Evolutionary conservation across 1,284 basidiomycete genomes (phyloP), one percentile per base, ranked within the genome.

Genomic region (Lignosus rhinocerotis): DNA sequence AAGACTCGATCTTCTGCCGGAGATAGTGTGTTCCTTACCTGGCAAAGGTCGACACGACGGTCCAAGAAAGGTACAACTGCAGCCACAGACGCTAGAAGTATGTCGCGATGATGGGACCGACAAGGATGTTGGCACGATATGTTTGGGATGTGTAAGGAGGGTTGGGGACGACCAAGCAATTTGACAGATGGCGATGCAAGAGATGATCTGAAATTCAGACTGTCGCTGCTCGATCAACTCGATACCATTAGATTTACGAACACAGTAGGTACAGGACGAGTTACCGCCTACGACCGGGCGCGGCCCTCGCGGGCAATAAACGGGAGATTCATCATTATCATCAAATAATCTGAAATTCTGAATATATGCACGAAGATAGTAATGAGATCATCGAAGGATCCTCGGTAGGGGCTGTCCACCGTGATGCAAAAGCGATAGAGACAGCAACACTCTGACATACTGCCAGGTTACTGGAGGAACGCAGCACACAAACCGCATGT

Each of bases 341-440:
- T n/a, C n/a, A n/a, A n/a, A n/a, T n/a, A n/a, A n/a, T n/a, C n/a
- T n/a, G n/a, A n/a, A n/a, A n/a, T n/a, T n/a, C n/a, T n/a, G n/a
- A n/a, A 39, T 51, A 48, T 39, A 45, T 34, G 34, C 17, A 45
- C 41, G 48, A 53, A 60, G 59, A 53, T 57, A 57, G 56, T 21
- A 49, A 56, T 61, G 55, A 59, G 59, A 55, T 59, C 59, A 64
- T 43, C 53, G 52, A 47, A 61, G 62, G 62, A 64, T 64, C 58
- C 62, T 59, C 62, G 62, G 55, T 45, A 50, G 53, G 59, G 59
- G 62, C 60, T 61, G 55, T 58, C 49, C 57, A 49, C 54, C 44
- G 43, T 61, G 59, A 61, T 64, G 47, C 45, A 45, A 21, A 41
- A 55, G 32, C 43, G 43, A 56, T 45, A 51, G 56, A 58, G 56